Conservation (phyloP, 805 yeast genomes). For the Kuraishia cidri region DNA sequence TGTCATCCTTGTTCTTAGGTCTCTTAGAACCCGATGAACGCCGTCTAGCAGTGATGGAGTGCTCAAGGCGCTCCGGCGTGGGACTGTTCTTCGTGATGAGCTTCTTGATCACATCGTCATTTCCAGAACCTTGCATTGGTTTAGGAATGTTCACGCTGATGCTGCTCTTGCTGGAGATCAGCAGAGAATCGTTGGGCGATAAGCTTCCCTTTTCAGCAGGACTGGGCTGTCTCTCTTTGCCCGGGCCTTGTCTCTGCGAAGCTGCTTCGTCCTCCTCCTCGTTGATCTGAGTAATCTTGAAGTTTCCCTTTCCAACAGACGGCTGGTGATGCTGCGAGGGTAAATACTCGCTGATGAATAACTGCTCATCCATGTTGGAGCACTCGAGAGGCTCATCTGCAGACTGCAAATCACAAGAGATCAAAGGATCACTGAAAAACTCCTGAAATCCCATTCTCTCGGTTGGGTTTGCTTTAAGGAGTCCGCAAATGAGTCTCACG, state of each 20-base stretch:
- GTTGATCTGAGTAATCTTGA: background rate
- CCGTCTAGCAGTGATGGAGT: background rate
- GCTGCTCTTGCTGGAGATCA: conserved; percentile 2
- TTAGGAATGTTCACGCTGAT: conserved; percentile 4
- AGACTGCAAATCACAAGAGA: conserved; percentile 42
- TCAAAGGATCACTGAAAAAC: conserved; percentile 69
- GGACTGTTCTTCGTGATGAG: conserved; percentile 35
- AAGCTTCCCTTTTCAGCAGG: conserved; percentile 2
- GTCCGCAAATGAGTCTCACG: conserved; percentile 60
- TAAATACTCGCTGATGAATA: conserved; percentile 77
- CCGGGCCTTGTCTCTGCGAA: conserved; percentile 1
- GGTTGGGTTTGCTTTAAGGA: conserved; percentile 77
- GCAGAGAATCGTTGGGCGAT: conserved; percentile 10
- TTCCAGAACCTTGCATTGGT: conserved; percentile 12
- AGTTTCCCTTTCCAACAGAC: conserved; percentile 5
- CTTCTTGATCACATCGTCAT: conserved; percentile 36
- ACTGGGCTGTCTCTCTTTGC: background rate
- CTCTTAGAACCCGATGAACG: conserved; percentile 2
- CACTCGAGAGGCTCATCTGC: conserved; percentile 54
- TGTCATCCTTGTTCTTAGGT: conserved; percentile 20
- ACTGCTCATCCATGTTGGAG: conserved; percentile 63
- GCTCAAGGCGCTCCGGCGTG: conserved; percentile 21
- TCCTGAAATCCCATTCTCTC: conserved; percentile 86
- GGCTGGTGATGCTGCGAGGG: conserved; percentile 13
- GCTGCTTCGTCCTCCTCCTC: conserved; percentile 5